phyloP scores from a whole-genome alignment of 305 asterid genomes.

The Solanum hybrid region DNA sequence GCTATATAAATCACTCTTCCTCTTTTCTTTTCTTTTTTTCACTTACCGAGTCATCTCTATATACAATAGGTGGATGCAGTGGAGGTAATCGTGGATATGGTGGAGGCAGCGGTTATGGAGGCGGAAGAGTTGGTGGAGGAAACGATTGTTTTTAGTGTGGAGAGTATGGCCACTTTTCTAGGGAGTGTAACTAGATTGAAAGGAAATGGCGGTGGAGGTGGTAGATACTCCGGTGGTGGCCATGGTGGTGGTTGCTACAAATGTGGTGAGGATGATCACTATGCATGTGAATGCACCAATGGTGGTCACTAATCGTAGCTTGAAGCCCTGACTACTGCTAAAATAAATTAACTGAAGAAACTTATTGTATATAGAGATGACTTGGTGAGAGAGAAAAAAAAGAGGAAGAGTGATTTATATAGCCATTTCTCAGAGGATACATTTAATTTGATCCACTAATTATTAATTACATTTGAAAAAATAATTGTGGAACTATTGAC shows the following conservation, averaged over 20 bases:
- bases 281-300: too few relatives aligned
- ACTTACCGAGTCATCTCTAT: too few relatives aligned
- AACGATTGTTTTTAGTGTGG: not conserved
- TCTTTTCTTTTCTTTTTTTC: too few relatives aligned
- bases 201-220: not conserved
- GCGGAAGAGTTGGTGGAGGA: not conserved
- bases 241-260: not conserved
- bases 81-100: not conserved
- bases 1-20: not conserved
- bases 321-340: not conserved
- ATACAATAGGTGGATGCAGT: not conserved
- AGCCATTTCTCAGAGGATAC: not conserved
- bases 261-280: not conserved
- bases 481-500: not conserved
- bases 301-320: not conserved
- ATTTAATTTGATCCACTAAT: not conserved
- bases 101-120: not conserved
- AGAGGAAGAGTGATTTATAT: not conserved
- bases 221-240: not conserved
- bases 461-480: too few relatives aligned
- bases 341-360: not conserved
- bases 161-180: not conserved
- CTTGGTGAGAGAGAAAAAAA: not conserved
- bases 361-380: not conserved
- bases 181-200: not conserved